These are phyloP conservation scores for Cutaneotrichosporon sp. DNA, from an alignment of 1,284 basidiomycete genomes.

Conservation along the genomic window DNA sequence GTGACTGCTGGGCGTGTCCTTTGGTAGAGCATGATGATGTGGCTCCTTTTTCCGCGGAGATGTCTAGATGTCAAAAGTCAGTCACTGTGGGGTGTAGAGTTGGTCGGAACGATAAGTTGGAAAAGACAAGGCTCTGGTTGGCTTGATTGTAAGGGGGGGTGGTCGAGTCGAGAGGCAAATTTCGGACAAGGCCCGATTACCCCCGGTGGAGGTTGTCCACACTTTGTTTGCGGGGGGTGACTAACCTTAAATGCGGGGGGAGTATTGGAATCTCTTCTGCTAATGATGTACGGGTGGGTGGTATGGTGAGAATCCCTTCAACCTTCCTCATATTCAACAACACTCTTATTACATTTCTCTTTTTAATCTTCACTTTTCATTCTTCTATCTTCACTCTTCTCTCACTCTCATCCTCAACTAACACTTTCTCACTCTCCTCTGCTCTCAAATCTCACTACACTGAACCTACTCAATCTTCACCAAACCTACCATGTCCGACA, in stretches of 20 bases:
- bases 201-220: conserved; percentile 4
- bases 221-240: background rate
- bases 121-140: conserved; percentile 7
- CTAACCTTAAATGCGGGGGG: background rate
- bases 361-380: background rate
- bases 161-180: background rate
- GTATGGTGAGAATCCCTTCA: too few species aligned
- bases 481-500: conserved; percentile 33
- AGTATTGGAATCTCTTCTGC: too few species aligned
- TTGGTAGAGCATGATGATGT: conserved; percentile 21
- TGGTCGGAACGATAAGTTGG: background rate
- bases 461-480: background rate
- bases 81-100: background rate
- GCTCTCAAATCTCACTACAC: background rate
- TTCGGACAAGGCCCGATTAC: conserved; percentile 1
- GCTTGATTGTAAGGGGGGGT: conserved; percentile 31
- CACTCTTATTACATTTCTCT: background rate
- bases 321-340: too few species aligned
- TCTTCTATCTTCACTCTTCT: background rate
- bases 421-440: background rate
- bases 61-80: background rate
- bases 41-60: background rate
- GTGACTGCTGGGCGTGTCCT: conserved; percentile 22
- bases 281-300: too few species aligned
- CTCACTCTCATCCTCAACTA: background rate